Base-by-base conservation (phyloP, 1,284 basidiomycete genomes). In the Fomitopsis schrenkii region DNA sequence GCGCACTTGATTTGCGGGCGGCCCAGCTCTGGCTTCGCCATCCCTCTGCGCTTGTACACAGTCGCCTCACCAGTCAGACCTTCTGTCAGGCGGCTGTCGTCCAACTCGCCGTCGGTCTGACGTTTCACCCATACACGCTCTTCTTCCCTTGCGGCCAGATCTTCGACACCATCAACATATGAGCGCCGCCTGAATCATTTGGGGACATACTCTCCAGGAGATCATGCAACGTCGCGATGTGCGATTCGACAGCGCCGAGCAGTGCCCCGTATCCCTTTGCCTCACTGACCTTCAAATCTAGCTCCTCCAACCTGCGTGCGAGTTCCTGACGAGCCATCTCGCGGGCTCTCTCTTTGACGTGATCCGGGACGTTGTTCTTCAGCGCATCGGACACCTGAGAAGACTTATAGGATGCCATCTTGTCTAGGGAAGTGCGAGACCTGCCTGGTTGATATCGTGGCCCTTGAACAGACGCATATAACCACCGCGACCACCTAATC, bases 51-150 rank as follows among this genome's bases (percentile, higher is more conserved):
- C 68, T 88, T 88, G 71, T 88, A 88, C 0, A 88, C 85, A 0
- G 85, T 84, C 5, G 83, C 77, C 69, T 88, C 86, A 7, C 86
- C 86, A 8, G 86, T 88, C 33, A 88, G 67, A 17, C 86, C 86
- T 68, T 88, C 86, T 4, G 83, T 85, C 57, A 88, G 68, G n/a
- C 85, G 77, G 62, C 77, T 83, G 68, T 87, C 85, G 62, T 88
- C 86, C 4, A 88, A 75, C 66, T 88, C 86, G 30, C 86, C 86
- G 67, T 88, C 86, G 0, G 83, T 87, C 70, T 87, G 86, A 4
- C 86, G 80, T 68, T 87, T 88, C 19, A 88, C 76, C 86, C 85
- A 88, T 3, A 88, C 80, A 8, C 85, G 80, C 65, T 87, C 86
- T 66, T 88, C 86, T 66, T 88, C 86, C 62, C 83, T 86, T 0